Conservation (phyloP, 1,284 basidiomycete species). For the Tilletia setariae region DNA sequence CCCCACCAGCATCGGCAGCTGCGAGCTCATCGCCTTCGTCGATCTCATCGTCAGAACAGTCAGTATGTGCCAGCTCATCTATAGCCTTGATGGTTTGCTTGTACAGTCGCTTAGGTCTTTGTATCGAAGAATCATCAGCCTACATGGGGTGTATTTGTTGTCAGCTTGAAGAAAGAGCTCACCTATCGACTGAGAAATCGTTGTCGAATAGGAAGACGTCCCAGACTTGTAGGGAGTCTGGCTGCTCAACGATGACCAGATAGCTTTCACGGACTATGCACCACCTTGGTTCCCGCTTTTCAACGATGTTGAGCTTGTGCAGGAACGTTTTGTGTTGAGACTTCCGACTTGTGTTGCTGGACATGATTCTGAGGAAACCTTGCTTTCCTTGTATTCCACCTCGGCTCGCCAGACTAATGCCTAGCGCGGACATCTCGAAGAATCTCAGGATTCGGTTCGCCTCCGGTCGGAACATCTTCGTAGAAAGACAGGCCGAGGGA, state of each 20-base stretch:
- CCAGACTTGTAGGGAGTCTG: conserved; percentile 69
- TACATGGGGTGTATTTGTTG: no score
- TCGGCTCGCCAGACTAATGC: conserved; percentile 74
- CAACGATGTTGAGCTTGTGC: conserved; percentile 48
- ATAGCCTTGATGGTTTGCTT: conserved; percentile 47
- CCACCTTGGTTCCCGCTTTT: conserved; percentile 76
- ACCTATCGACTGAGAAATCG: conserved; percentile 76
- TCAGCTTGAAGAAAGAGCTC: not conserved
- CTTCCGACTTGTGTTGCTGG: conserved; percentile 28
- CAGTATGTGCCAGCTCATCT: conserved; percentile 11
- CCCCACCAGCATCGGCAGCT: conserved; percentile 9
- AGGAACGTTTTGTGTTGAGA: not conserved
- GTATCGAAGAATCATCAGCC: not conserved
- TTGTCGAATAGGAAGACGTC: conserved; percentile 91
- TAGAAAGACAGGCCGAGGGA: not conserved
- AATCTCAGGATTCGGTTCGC: conserved; percentile 90
- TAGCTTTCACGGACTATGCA: conserved; percentile 91
- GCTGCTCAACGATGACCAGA: conserved; percentile 79
- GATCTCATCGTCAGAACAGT: conserved; percentile 7
- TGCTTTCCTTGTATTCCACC: conserved; percentile 78
- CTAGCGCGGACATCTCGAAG: conserved; percentile 87
- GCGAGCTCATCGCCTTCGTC: conserved; percentile 9
- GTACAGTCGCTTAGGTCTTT: conserved; percentile 53
- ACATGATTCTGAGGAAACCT: conserved; percentile 68
- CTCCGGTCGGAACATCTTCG: conserved; percentile 90